Evolutionary conservation across 2,329 filamentous ascomycete species (phyloP).

Genomic region (Stylonectria norvegica): DNA sequence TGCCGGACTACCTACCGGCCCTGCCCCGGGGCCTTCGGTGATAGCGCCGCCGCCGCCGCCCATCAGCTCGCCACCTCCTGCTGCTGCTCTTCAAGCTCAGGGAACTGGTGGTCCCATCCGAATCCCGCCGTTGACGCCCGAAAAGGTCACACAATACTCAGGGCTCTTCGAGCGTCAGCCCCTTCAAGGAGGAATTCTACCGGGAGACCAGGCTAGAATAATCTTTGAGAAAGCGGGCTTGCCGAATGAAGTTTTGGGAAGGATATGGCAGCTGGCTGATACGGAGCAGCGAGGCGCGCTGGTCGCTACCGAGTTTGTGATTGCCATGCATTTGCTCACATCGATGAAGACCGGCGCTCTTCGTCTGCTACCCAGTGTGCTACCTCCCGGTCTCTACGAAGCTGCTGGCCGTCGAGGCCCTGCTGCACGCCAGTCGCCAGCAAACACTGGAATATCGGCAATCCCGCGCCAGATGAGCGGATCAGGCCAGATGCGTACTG

Average conservation of each 20-base stretch:
- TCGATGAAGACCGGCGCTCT: conserved; percentile 84
- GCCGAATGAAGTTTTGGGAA: conserved; percentile 85
- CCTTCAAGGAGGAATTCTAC: conserved; percentile 61
- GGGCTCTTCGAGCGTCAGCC: conserved; percentile 88
- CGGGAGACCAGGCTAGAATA: conserved; percentile 81
- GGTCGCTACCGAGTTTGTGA: conserved; percentile 87
- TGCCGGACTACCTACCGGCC: conserved; percentile 52
- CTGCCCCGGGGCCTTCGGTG: conserved; percentile 30
- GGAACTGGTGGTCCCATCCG: conserved; percentile 68
- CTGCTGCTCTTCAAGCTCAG: conserved; percentile 53
- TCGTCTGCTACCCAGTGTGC: conserved; percentile 70
- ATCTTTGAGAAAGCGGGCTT: conserved; percentile 94
- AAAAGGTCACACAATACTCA: conserved; percentile 86
- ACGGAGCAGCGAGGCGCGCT: conserved; percentile 88
- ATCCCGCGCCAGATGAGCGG: conserved; percentile 84
- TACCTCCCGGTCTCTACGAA: conserved; percentile 86
- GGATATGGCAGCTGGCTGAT: conserved; percentile 94
- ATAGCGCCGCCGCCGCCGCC: conserved; percentile 41
- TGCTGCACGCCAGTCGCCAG: conserved; percentile 47
- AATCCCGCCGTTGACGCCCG: conserved; percentile 81
- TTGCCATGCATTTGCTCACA: conserved; percentile 95
- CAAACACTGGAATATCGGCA: conserved; percentile 55
- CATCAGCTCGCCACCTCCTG: conserved; percentile 43
- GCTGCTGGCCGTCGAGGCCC: conserved; percentile 70
- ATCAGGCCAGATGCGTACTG: conserved; percentile 59